Evolutionary conservation across 2,329 filamentous ascomycete genomes (phyloP), one percentile per base, ranked within the genome.

Genomic region (Lecanosticta acicola): DNA sequence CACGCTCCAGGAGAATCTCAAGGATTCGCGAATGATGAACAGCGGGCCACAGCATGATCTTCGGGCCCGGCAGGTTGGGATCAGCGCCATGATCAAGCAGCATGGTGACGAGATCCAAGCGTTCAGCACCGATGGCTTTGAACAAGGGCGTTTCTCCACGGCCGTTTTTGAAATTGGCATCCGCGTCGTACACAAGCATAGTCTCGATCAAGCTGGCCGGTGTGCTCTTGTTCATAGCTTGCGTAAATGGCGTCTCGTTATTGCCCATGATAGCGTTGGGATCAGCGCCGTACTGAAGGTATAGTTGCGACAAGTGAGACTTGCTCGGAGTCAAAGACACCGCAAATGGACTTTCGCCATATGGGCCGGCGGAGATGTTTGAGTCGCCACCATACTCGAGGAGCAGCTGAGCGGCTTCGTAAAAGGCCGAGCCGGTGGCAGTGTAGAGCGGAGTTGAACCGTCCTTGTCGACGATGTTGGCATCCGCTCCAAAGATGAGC

Each of bases 61-160:
- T 63, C 1, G 60, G 60, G 8, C 59, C 60, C 63, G 83, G 83
- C 4, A 85, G 68, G 59, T 87, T 86, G 7, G 81, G 76, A 56
- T 85, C 76, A 1, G 83, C 83, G 2, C 77, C 75, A 44, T 81
- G 73, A 41, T 84, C 72, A 2, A 81, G 64, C 13, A 80, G 62
- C 3, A 68, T 59, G 1, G 65, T 70, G 48, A 83, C 75, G 1
- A 83, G 68, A 47, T 84, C 80, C 39, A 74, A 65, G 4, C 81
- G 73, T 9, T 72, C 73, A 14, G 69, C 68, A 39, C 73, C 68
- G 42, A 85, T 80, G 3, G 81, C 79, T 52, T 78, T 74, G 60
- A 83, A 83, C 1, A 85, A 69, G 0, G 81, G 74, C 0, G 79
- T 81, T 53, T 80, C 78, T 20, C 82, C 83, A 48, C 80, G 74